Evolutionary conservation across 371 early-diverging fungal species (phyloP).

Genomic region (Funneliformis caledonium): DNA sequence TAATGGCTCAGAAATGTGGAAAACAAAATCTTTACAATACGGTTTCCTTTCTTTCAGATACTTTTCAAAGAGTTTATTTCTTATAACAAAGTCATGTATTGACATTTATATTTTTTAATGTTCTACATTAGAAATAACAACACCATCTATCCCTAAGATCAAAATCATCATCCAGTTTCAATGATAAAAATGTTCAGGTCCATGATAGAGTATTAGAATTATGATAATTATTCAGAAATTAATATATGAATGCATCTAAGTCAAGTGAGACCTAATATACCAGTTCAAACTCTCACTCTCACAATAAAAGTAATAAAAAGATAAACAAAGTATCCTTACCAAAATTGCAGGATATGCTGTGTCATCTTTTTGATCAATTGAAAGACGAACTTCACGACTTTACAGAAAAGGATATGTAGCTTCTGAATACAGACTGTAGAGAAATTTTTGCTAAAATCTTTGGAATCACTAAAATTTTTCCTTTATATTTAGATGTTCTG

Average conservation of each 20-base stretch:
- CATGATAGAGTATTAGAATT: background rate
- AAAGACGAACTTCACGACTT: background rate
- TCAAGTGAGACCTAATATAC: background rate
- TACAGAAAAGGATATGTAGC: background rate
- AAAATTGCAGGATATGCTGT: conserved; percentile 2
- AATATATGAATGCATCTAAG: background rate
- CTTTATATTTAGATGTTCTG: background rate
- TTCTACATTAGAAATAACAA: background rate
- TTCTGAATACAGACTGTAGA: background rate
- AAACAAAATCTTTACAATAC: no score
- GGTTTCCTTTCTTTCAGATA: no score
- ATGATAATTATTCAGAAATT: background rate
- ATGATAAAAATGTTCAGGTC: background rate
- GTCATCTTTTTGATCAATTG: conserved; percentile 3
- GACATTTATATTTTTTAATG: background rate
- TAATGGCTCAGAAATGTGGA: no score
- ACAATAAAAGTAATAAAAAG: background rate
- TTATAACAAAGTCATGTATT: no score
- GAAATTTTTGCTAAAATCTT: background rate
- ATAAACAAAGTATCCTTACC: background rate
- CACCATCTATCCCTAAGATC: background rate
- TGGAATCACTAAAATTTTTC: conserved; percentile 7
- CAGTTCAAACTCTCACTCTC: background rate
- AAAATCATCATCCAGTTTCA: background rate
- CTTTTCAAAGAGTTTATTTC: no score